Evolutionary conservation across 73 alveolate genomes (phyloP), one percentile per base, ranked within the genome.

Genomic region (Paramecium primaurelia): DNA sequence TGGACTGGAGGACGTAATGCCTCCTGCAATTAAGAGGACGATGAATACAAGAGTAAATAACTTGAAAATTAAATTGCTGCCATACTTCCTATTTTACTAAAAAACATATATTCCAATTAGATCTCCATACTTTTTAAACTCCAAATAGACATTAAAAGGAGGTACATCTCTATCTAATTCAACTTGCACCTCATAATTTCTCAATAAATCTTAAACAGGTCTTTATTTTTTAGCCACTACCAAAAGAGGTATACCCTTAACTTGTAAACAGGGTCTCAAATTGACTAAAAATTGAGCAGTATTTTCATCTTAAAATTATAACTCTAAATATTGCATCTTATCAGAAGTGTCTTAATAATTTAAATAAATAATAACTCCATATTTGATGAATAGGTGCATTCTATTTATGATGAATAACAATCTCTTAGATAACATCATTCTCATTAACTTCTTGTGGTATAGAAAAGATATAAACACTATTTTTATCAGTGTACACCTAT

Each of bases 101-200:
- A 80, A 80, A 3, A 49, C 58, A 80, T 42, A 80, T 5, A 80
- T 80, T 47, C 91, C 91, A 80, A 80, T 80, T 8, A 80, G 91
- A 25, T 80, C 91, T 20, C 91, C 91, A 80, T 80, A 80, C 91
- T 80, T 80, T 47, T 80, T 80, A 80, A 80, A 80, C 49, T 80
- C 91, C 45, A 32, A 40, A 80, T 32, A 34, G 64, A 80, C 58
- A 47, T 49, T 49, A 80, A 45, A 80, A 80, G 91, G 58, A 47
- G 71, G 77, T 26, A 80, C 91, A 80, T 80, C 91, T 42, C 58
- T 80, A 80, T 80, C 91, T 49, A 80, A 80, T 45, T 80, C 91
- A 40, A 80, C 91, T 49, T 80, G 75, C 71, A 80, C 91, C 58
- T 80, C 71, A 47, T 45, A 80, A 80, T 49, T 80, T 16, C 91